phyloP scores from a whole-genome alignment of 371 early-diverging fungal species.

The Mucor lusitanicus region DNA sequence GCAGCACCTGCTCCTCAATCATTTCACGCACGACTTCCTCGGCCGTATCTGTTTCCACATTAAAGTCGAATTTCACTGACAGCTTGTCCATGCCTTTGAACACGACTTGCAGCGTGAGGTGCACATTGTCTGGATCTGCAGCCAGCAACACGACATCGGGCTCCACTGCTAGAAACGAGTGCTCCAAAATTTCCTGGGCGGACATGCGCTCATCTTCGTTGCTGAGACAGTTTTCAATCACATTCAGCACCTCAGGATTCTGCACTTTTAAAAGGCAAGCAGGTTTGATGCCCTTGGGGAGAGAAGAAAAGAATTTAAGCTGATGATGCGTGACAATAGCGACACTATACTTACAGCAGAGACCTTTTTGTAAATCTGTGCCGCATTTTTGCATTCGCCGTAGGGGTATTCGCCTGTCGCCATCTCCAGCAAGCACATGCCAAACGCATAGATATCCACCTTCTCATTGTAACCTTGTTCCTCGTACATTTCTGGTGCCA shows the following conservation, averaged over 20 bases:
- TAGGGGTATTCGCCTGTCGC: conserved; percentile 81
- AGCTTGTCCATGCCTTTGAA: conserved; percentile 70
- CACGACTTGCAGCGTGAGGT: conserved; percentile 70
- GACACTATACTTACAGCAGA: conserved; percentile 29
- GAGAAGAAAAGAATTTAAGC: not conserved
- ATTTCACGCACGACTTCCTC: conserved; percentile 82
- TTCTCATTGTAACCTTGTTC: conserved; percentile 77
- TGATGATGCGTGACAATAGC: no score
- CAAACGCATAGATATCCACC: conserved; percentile 87
- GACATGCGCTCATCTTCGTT: conserved; percentile 61
- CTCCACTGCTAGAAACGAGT: conserved; percentile 56
- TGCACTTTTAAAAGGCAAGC: conserved; percentile 46
- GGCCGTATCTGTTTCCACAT: conserved; percentile 76
- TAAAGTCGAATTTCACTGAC: conserved; percentile 80
- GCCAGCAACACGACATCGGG: conserved; percentile 63
- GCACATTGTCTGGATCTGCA: conserved; percentile 51
- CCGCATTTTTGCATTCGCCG: conserved; percentile 76
- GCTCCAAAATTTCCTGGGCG: conserved; percentile 51
- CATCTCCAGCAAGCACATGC: conserved; percentile 83
- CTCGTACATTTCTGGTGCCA: conserved; percentile 68
- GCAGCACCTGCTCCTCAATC: conserved; percentile 73
- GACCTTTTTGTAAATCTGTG: conserved; percentile 75
- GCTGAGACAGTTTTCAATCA: conserved; percentile 70
- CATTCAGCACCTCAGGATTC: conserved; percentile 63
- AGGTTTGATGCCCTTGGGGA: conserved; percentile 63